Percentiles rank a stretch among this genome's conserved stretches.
phyloP scores from a whole-genome alignment of 2,329 filamentous ascomycete species.

The Lojkania enalia region DNA sequence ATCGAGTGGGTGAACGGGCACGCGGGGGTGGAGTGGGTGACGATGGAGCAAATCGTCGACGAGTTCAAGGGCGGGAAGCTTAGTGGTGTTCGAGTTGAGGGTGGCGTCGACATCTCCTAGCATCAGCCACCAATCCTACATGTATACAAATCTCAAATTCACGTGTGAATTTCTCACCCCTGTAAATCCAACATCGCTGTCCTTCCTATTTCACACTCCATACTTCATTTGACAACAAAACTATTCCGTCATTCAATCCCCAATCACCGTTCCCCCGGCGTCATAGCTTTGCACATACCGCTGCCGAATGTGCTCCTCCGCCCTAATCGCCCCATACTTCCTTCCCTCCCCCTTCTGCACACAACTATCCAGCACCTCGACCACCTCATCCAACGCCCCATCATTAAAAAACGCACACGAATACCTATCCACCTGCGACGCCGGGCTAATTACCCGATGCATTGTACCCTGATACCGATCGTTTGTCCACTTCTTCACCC shows the following conservation, averaged over 20 bases:
- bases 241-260: too few relatives aligned
- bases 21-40: constrained; percentile 51
- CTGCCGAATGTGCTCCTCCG: constrained; percentile 37
- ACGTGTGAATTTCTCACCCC: too few relatives aligned
- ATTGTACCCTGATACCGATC: constrained; percentile 23
- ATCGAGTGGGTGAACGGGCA: constrained; percentile 52
- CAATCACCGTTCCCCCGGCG: constrained; percentile 9
- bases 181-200: too few relatives aligned
- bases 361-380: constrained; percentile 44
- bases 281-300: constrained; percentile 34
- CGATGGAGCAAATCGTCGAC: constrained; percentile 41
- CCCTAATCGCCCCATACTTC: constrained; percentile 35
- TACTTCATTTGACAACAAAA: too few relatives aligned
- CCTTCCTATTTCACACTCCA: too few relatives aligned
- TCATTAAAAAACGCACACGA: constrained; percentile 42
- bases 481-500: constrained; percentile 49
- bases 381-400: constrained; percentile 35
- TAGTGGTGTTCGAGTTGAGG: constrained; percentile 38
- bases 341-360: constrained; percentile 36
- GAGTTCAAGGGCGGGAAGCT: constrained; percentile 43
- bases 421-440: constrained; percentile 28
- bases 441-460: constrained; percentile 36
- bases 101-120: constrained; percentile 30
- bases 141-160: too few relatives aligned
- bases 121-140: too few relatives aligned